These are phyloP conservation scores for Penicillium antarcticum DNA, from an alignment of 495 filamentous ascomycete species.

Conservation along the genomic window DNA sequence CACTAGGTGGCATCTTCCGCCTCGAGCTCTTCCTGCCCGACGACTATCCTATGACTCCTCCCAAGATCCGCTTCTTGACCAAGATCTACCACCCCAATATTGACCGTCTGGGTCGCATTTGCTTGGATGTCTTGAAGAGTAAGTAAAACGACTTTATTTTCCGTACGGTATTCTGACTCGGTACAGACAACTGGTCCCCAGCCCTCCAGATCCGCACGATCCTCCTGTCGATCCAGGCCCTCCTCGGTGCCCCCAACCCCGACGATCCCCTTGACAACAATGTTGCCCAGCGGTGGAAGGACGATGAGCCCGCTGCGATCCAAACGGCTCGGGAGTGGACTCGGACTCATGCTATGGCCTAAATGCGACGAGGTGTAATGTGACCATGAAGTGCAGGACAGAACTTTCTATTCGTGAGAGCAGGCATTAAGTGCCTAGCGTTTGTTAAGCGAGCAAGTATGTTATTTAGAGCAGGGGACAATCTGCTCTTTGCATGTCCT, in stretches of 20 bases:
- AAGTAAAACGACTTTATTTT: slow-evolving; percentile 10
- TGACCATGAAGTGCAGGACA: slow-evolving; percentile 34
- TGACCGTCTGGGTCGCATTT: slow-evolving; percentile 94
- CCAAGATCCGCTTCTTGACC: slow-evolving; percentile 96
- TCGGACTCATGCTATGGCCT: slow-evolving; percentile 66
- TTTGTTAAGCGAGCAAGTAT: slow-evolving; percentile 1
- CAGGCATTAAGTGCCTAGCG: slow-evolving; percentile 5
- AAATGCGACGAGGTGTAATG: slow-evolving; percentile 25
- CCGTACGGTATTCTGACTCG: slow-evolving; percentile 7
- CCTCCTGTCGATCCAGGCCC: slow-evolving; percentile 92
- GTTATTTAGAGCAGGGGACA: slow-evolving; percentile 10
- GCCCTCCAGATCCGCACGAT: slow-evolving; percentile 98
- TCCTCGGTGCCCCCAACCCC: slow-evolving; percentile 94
- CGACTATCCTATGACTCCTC: slow-evolving; percentile 98
- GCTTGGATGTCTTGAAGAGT: slow-evolving; percentile 97
- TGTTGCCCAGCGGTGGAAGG: slow-evolving; percentile 97
- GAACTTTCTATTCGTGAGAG: slow-evolving; percentile 6
- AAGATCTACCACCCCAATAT: slow-evolving; percentile 99
- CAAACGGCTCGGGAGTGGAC: slow-evolving; percentile 90
- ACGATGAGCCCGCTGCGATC: slow-evolving; percentile 87
- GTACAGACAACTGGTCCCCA: slow-evolving; percentile 93
- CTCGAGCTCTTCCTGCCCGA: slow-evolving; percentile 98
- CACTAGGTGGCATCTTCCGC: slow-evolving; percentile 85
- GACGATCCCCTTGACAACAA: slow-evolving; percentile 96
- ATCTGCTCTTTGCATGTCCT: neutral